Conservation (phyloP, 495 filamentous ascomycete species). For the Hypoxylon perforatum region DNA sequence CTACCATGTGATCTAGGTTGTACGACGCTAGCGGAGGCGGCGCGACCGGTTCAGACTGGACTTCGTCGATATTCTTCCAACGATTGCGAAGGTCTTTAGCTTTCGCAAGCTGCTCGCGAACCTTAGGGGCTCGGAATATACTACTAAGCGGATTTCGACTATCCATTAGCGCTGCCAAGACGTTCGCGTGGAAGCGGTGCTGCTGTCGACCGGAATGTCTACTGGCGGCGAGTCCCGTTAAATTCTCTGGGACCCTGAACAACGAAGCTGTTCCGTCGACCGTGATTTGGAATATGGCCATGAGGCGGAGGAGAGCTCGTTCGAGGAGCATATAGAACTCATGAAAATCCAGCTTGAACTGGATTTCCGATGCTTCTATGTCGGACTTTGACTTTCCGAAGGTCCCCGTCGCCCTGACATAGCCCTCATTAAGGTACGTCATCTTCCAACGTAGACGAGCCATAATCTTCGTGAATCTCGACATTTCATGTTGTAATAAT, state of each 20-base stretch:
- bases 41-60: slow-evolving; percentile 41
- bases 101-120: slow-evolving; percentile 59
- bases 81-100: slow-evolving; percentile 75
- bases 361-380: slow-evolving; percentile 61
- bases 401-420: slow-evolving; percentile 56
- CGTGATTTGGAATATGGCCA: slow-evolving; percentile 56
- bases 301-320: slow-evolving; percentile 69
- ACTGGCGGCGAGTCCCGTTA: not conserved
- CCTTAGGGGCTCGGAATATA: slow-evolving; percentile 60
- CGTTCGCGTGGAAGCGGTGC: slow-evolving; percentile 73
- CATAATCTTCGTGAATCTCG: slow-evolving; percentile 67
- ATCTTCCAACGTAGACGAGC: slow-evolving; percentile 70
- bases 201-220: slow-evolving; percentile 19
- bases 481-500: slow-evolving; percentile 52
- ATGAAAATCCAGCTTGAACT: slow-evolving; percentile 78
- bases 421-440: slow-evolving; percentile 65
- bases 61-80: slow-evolving; percentile 71
- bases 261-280: not conserved
- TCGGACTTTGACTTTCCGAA: slow-evolving; percentile 38
- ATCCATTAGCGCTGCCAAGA: slow-evolving; percentile 65
- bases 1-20: slow-evolving; percentile 66
- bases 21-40: slow-evolving; percentile 61
- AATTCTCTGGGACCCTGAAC: not conserved
- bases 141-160: slow-evolving; percentile 60
- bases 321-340: slow-evolving; percentile 76